A percentile compares a stretch with the other conserved stretches of the same genome.
phyloP scores from a whole-genome alignment of 345 rosid species.

The Brassica rapa region DNA sequence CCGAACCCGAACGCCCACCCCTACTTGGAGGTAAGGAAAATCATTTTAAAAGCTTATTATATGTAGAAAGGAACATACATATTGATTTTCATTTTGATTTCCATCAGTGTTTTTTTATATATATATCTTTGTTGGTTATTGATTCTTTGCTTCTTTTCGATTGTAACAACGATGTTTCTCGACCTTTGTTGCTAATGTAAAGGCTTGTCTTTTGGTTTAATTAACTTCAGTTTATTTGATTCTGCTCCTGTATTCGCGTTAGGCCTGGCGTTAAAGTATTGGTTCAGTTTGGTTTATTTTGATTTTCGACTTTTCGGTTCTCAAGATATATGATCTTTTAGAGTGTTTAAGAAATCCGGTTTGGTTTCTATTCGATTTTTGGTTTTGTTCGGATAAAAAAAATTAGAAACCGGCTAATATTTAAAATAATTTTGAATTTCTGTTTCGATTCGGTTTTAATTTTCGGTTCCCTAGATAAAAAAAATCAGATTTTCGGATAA shows the following conservation, averaged over 20 bases:
- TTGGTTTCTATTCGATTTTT: not conserved
- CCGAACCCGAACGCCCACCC: too few species aligned
- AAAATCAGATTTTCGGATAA: too few species aligned
- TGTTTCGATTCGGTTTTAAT: not conserved
- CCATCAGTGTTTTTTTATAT: constrained; percentile 23
- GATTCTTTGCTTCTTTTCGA: constrained; percentile 37
- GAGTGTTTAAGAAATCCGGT: not conserved
- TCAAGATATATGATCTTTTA: too few species aligned
- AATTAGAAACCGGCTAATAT: not conserved
- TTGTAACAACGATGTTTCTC: constrained; percentile 23
- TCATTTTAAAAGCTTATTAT: not conserved
- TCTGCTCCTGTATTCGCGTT: not conserved
- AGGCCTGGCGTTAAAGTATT: not conserved
- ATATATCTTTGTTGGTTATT: constrained; percentile 21
- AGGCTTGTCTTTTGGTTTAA: constrained; percentile 25
- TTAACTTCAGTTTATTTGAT: not conserved
- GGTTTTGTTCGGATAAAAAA: not conserved
- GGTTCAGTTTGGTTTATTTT: not conserved
- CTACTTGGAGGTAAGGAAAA: constrained; percentile 31
- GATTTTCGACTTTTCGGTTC: not conserved
- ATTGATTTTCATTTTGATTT: constrained; percentile 9
- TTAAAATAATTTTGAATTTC: not conserved
- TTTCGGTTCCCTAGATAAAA: too few species aligned
- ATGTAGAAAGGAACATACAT: not conserved
- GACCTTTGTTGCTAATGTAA: constrained; percentile 11